Evolutionary conservation across 2,329 filamentous ascomycete species (phyloP).

Genomic region (Epicoccum sorghinum): DNA sequence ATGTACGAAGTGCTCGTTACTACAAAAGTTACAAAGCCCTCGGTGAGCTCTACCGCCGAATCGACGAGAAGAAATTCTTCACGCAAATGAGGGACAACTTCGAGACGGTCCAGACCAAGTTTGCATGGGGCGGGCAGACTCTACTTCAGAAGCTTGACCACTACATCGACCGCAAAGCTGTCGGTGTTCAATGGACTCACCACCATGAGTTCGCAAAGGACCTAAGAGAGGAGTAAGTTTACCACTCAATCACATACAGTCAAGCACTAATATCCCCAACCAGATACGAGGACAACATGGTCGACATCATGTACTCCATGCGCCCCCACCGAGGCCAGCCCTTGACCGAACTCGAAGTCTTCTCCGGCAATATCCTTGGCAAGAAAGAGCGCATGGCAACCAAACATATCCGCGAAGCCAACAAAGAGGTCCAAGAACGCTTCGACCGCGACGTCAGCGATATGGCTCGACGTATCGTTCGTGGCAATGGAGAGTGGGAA

Average conservation of each 20-base stretch:
- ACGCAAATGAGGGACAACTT: slow-evolving; percentile 31
- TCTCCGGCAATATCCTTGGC: slow-evolving; percentile 64
- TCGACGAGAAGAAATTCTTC: slow-evolving; percentile 73
- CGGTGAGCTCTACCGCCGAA: slow-evolving; percentile 71
- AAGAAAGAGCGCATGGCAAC: slow-evolving; percentile 50
- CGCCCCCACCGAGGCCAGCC: slow-evolving; percentile 34
- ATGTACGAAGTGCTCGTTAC: slow-evolving; percentile 54
- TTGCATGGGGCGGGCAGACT: slow-evolving; percentile 9
- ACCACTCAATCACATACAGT: accelerated
- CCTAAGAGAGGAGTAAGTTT: slow-evolving; percentile 44
- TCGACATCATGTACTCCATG: slow-evolving; percentile 53
- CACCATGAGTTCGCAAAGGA: slow-evolving; percentile 49
- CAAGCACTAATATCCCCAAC: neutral
- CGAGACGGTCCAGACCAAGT: slow-evolving; percentile 4
- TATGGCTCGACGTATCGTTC: slow-evolving; percentile 52
- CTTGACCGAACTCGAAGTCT: slow-evolving; percentile 52
- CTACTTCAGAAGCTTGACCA: slow-evolving; percentile 46
- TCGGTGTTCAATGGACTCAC: slow-evolving; percentile 51
- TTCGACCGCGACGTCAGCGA: slow-evolving; percentile 53
- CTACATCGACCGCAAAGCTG: slow-evolving; percentile 48
- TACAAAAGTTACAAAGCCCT: slow-evolving; percentile 73
- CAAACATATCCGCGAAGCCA: slow-evolving; percentile 37
- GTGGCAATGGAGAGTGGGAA: slow-evolving; percentile 43
- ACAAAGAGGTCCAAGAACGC: slow-evolving; percentile 46
- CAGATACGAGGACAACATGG: slow-evolving; percentile 60